These are phyloP conservation scores for Suillus variegatus DNA, from an alignment of 768 basidiomycete genomes.

Conservation along the genomic window DNA sequence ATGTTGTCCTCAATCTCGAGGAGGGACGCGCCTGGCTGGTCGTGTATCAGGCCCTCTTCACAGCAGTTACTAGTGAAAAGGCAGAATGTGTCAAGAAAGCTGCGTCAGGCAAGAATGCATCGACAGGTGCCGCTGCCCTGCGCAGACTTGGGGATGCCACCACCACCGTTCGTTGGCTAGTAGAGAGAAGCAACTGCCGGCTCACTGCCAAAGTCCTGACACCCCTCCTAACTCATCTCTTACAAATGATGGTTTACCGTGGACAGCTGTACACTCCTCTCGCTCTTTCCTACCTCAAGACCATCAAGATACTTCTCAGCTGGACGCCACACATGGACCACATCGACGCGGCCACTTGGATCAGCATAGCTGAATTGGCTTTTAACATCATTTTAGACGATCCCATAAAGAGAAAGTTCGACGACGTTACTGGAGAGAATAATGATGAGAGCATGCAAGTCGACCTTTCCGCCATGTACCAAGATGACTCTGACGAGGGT, in stretches of 20 bases:
- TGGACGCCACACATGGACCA: constrained; percentile 81
- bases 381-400: constrained; percentile 82
- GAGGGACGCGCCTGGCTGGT: constrained; percentile 56
- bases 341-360: constrained; percentile 66
- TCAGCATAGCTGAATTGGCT: constrained; percentile 61
- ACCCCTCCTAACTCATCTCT: constrained; percentile 64
- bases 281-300: constrained; percentile 80
- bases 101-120: constrained; percentile 42
- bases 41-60: constrained; percentile 75
- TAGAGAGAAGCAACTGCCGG: constrained; percentile 57
- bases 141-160: constrained; percentile 69
- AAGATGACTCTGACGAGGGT: constrained; percentile 31
- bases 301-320: constrained; percentile 62
- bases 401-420: constrained; percentile 30
- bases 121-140: constrained; percentile 46
- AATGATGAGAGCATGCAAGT: constrained; percentile 15
- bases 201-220: constrained; percentile 58
- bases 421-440: constrained; percentile 23
- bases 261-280: constrained; percentile 60
- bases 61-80: constrained; percentile 64
- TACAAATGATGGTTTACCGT: constrained; percentile 55
- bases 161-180: constrained; percentile 69
- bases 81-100: constrained; percentile 41
- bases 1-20: constrained; percentile 41
- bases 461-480: constrained; percentile 32